Evolutionary conservation across 768 basidiomycete genomes (phyloP).

Genomic region (Cystofilobasidium macerans): DNA sequence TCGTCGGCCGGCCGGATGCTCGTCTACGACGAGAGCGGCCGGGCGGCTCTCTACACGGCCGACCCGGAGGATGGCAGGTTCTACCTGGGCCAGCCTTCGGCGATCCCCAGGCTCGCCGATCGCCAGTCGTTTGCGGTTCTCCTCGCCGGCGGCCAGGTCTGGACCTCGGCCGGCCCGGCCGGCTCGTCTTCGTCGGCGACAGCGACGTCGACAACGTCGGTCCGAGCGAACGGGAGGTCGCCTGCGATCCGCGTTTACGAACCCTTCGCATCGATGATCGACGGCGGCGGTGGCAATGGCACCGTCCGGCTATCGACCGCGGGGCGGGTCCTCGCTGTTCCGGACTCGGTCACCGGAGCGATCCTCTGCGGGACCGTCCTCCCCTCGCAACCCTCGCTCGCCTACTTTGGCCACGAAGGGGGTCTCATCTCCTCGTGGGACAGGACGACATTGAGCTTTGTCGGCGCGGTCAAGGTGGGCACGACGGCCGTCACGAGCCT

Average conservation of each 20-base stretch:
- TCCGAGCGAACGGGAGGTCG: constrained; percentile 37
- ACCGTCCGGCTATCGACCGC: constrained; percentile 42
- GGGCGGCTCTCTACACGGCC: constrained; percentile 55
- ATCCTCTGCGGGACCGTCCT: constrained; percentile 71
- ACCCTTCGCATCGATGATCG: constrained; percentile 42
- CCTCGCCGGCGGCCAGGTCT: constrained; percentile 63
- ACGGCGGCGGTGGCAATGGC: constrained; percentile 10
- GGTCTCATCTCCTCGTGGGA: constrained; percentile 80
- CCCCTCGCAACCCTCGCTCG: constrained; percentile 52
- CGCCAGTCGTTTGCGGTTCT: constrained; percentile 69
- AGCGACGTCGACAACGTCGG: neutral
- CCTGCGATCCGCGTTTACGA: constrained; percentile 78
- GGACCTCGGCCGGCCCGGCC: constrained; percentile 53
- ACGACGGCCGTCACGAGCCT: constrained; percentile 69
- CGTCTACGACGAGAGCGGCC: constrained; percentile 74
- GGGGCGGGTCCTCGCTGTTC: constrained; percentile 38
- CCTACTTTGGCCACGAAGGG: constrained; percentile 85
- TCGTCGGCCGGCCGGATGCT: constrained; percentile 59
- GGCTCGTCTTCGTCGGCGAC: constrained; percentile 24
- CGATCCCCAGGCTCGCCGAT: constrained; percentile 52
- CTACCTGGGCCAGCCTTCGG: constrained; percentile 25
- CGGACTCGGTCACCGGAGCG: constrained; percentile 59
- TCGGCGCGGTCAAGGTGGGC: constrained; percentile 68
- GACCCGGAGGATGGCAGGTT: constrained; percentile 2
- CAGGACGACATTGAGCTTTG: constrained; percentile 44